phyloP scores from a whole-genome alignment of 1,139 yeast species.

The Arxiozyma slooffiae region DNA sequence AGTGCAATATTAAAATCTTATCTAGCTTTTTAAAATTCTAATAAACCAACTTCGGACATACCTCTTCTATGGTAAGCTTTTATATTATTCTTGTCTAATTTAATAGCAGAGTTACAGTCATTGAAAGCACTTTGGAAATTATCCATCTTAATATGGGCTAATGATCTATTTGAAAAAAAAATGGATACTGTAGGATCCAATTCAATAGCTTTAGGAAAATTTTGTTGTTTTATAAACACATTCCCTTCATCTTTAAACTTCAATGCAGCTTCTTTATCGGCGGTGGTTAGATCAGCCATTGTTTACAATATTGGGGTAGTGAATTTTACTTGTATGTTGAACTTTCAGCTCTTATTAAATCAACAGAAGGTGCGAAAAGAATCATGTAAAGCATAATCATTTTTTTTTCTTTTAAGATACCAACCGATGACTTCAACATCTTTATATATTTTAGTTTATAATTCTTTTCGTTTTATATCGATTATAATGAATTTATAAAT shows the following conservation, averaged over 20 bases:
- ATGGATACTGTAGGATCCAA: conserved; percentile 59
- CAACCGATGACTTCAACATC: neutral
- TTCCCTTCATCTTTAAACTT: conserved; percentile 66
- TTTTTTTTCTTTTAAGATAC: neutral
- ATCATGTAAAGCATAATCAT: no score
- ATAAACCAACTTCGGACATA: conserved; percentile 64
- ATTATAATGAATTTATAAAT: no score
- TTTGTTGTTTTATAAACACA: conserved; percentile 50
- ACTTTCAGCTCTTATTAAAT: neutral
- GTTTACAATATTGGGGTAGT: neutral
- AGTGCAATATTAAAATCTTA: conserved; percentile 59
- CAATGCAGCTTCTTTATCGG: conserved; percentile 36
- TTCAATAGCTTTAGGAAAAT: conserved; percentile 58
- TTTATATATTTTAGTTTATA: no score
- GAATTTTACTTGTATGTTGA: neutral
- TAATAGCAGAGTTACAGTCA: conserved; percentile 68
- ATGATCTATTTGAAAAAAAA: conserved; percentile 80
- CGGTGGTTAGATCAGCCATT: conserved; percentile 15
- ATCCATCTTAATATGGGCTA: conserved; percentile 76
- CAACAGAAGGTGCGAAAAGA: neutral
- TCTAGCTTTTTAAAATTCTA: conserved; percentile 67
- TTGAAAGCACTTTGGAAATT: conserved; percentile 74
- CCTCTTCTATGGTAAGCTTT: conserved; percentile 82
- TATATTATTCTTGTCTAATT: conserved; percentile 53
- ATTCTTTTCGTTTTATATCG: neutral